A percentile compares a stretch with the other conserved stretches of the same genome.
Evolutionary conservation across 225 moss, liverwort and hornwort genomes (phyloP).

Genomic region (Pleurozium schreberi): DNA sequence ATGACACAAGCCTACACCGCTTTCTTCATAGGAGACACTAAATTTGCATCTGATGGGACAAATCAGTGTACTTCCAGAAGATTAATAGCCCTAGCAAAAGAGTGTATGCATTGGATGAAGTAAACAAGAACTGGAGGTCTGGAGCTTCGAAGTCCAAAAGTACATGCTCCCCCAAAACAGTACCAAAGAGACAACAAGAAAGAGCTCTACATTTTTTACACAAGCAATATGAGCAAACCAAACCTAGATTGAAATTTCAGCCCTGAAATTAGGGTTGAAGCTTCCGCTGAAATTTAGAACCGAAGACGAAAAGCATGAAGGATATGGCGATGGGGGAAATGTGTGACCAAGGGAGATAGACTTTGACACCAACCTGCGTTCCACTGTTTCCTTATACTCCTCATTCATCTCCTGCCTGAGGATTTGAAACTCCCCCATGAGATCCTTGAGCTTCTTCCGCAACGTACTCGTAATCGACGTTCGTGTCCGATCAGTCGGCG

Average conservation of each 20-base stretch:
- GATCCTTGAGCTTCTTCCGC: conserved; percentile 40
- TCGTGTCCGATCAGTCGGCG: conserved; percentile 25
- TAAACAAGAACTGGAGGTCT: not conserved
- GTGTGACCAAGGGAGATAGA: not conserved
- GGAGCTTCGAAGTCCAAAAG: not conserved
- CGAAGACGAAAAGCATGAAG: not conserved
- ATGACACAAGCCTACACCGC: not conserved
- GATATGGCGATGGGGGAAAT: not conserved
- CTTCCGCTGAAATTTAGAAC: not conserved
- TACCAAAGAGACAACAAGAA: no score
- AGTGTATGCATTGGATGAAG: not conserved
- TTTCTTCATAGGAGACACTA: not conserved
- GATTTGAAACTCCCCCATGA: conserved; percentile 39
- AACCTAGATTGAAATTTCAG: not conserved
- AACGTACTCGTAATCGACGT: conserved; percentile 26
- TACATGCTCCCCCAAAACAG: not conserved
- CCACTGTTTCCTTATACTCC: conserved; percentile 42
- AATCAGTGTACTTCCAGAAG: not conserved
- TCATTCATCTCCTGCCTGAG: conserved; percentile 29
- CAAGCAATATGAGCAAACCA: not conserved
- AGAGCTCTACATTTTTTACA: not conserved
- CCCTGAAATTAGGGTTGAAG: no score
- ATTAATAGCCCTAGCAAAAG: not conserved
- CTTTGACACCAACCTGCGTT: conserved; percentile 11
- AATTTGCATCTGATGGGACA: not conserved